Conservation (phyloP, 1,139 yeast species). For the Yamadazyma membranifaciens region DNA sequence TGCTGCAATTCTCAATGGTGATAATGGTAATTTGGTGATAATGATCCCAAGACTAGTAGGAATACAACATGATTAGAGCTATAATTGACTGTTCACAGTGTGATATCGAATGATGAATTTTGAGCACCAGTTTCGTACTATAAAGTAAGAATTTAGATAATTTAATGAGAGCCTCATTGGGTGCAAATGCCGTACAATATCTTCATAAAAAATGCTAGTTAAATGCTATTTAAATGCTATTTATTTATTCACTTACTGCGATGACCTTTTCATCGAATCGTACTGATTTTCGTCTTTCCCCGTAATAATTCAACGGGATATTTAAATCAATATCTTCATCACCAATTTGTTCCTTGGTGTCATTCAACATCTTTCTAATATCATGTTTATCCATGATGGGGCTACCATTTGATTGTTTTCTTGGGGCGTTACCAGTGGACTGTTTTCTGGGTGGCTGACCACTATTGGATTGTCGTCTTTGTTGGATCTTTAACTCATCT, state of each 20-base stretch:
- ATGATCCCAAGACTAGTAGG: too few species aligned
- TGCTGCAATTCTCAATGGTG: not conserved
- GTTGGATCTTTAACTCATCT: slow-evolving; percentile 46
- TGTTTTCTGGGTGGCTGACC: not conserved
- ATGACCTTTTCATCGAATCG: slow-evolving; percentile 65
- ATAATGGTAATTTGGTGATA: too few species aligned
- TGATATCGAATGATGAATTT: too few species aligned
- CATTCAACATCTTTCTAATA: slow-evolving; percentile 46
- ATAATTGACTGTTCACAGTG: too few species aligned
- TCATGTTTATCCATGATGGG: slow-evolving; percentile 16
- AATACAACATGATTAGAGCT: too few species aligned
- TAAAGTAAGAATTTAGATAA: too few species aligned
- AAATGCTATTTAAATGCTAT: too few species aligned
- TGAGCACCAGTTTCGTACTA: too few species aligned
- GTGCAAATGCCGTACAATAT: not conserved
- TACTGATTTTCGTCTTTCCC: slow-evolving; percentile 67
- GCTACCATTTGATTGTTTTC: slow-evolving; percentile 23
- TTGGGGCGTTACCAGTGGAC: slow-evolving; percentile 12
- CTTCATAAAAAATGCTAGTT: too few species aligned
- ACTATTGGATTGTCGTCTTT: slow-evolving; percentile 31
- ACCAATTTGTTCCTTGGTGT: slow-evolving; percentile 30
- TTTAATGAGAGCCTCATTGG: too few species aligned
- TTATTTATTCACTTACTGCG: slow-evolving; percentile 19
- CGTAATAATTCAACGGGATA: slow-evolving; percentile 33
- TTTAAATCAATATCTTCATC: slow-evolving; percentile 50